phyloP scores from a whole-genome alignment of 345 rosid genomes.

The Populus euphratica region DNA sequence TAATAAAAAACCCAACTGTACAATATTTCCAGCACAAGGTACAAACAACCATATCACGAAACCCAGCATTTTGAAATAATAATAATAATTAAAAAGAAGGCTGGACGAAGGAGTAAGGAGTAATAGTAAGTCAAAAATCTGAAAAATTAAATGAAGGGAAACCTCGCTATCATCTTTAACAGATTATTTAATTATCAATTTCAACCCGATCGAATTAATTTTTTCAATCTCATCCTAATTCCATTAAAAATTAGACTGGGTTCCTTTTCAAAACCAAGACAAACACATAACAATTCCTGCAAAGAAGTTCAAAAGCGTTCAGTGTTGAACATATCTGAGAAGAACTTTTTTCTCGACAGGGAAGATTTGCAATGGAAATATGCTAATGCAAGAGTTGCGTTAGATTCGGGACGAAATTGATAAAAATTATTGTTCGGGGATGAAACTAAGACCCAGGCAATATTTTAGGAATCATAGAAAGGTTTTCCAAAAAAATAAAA shows the following conservation, averaged over 20 bases:
- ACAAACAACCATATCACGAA: not conserved
- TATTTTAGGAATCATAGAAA: not conserved
- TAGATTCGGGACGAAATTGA: not conserved
- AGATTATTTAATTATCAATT: not conserved
- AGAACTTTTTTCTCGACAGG: too few species aligned
- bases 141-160: not conserved
- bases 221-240: not conserved
- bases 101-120: too few species aligned
- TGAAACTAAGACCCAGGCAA: not conserved
- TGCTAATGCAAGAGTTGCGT: not conserved
- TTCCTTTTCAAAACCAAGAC: not conserved
- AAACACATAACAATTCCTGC: not conserved
- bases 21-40: not conserved
- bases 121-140: not conserved
- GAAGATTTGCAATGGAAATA: not conserved
- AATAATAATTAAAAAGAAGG: too few species aligned
- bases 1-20: not conserved
- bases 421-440: not conserved
- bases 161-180: not conserved
- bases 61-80: not conserved
- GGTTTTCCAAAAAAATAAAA: not conserved
- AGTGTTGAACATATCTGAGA: not conserved
- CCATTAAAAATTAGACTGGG: not conserved
- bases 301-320: not conserved
- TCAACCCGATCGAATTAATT: too few species aligned